Evolutionary conservation across 2,329 filamentous ascomycete genomes (phyloP), one percentile per base, ranked within the genome.

Genomic region (Pseudogymnoascus sp.): DNA sequence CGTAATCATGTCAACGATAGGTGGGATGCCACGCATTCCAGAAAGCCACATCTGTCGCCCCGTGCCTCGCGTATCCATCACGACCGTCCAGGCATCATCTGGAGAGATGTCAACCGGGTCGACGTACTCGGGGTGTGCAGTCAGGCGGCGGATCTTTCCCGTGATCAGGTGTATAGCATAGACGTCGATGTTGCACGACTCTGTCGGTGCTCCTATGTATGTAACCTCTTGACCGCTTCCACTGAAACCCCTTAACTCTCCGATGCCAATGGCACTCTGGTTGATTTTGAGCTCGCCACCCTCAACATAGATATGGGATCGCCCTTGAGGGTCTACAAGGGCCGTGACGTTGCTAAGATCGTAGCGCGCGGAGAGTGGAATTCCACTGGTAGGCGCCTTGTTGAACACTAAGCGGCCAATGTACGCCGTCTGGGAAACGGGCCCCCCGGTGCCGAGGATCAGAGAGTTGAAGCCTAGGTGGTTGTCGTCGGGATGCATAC

Each of bases 161-260:
- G 76, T 79, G 1, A 65, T 65, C 2, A 80, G 62, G 59, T 80
- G 68, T 6, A 72, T 72, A 2, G 77, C 77, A 62, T 75, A 80
- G 6, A 79, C 66, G 64, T 80, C 78, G 63, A 79, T 76, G 60
- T 80, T 81, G 65, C 68, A 75, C 1, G 78, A 76, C 67, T 81
- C 78, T 2, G 26, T 62, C 24, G 42, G 60, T 59, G 21, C 59
- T 1, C 78, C 78, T 6, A 80, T 69, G 67, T 79, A 80, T 0
- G 72, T 74, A 14, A 79, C 70, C 64, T 80, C 77, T 6, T 72
- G 69, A 0, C 78, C 77, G 2, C 68, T 71, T 6, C 78, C 78
- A 8, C 65, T 77, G 65, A 80, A 80, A 6, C 78, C 77, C 10
- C 78, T 76, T 1, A 80, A 70, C 68, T 81, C 78, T 5, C 78